Conservation (phyloP, 1,284 basidiomycete genomes). For the Tremellales sp. region DNA sequence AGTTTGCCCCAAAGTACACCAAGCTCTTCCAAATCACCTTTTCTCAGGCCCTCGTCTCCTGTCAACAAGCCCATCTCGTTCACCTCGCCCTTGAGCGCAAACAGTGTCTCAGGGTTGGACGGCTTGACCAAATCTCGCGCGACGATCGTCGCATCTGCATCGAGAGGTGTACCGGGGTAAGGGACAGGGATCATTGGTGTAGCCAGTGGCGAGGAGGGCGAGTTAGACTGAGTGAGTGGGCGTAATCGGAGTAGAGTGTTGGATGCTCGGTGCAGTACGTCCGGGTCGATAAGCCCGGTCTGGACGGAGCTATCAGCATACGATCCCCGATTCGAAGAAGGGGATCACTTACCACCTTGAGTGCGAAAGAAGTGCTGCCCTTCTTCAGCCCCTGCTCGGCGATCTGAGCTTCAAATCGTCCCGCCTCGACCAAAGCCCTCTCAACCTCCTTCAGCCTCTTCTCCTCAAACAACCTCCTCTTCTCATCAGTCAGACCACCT, state of each 20-base stretch:
- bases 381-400: constrained; percentile 15
- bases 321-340: background rate
- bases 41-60: constrained; percentile 8
- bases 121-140: constrained; percentile 12
- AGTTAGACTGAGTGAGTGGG: constrained; percentile 11
- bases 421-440: constrained; percentile 66
- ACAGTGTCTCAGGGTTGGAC: constrained; percentile 10
- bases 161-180: constrained; percentile 61
- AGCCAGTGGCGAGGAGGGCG: constrained; percentile 17
- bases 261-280: constrained; percentile 25
- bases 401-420: constrained; percentile 63
- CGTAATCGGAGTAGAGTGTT: constrained; percentile 15
- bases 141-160: constrained; percentile 31
- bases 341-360: constrained; percentile 60
- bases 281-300: constrained; percentile 28
- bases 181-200: constrained; percentile 47
- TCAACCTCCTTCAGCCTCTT: constrained; percentile 31
- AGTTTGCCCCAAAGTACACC: constrained; percentile 59
- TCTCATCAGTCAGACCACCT: constrained; percentile 34
- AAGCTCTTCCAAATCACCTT: constrained; percentile 56
- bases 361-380: constrained; percentile 68
- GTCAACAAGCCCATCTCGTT: constrained; percentile 17
- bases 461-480: constrained; percentile 6
- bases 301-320: constrained; percentile 1
- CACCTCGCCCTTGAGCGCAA: constrained; percentile 27